Conservation (phyloP, 2,329 filamentous ascomycete species). For the Fusarium sp. region DNA sequence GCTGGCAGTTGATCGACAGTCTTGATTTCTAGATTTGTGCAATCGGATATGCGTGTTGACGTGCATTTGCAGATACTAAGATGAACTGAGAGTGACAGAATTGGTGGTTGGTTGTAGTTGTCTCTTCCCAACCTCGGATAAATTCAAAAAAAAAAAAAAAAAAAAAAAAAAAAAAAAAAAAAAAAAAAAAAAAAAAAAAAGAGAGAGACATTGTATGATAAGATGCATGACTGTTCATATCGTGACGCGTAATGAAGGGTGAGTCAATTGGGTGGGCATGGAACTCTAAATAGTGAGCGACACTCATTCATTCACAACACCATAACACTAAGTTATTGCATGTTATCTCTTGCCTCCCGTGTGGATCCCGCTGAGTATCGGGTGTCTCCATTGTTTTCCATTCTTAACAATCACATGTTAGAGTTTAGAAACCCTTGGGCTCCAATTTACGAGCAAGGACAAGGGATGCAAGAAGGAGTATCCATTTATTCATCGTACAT, state of each 20-base stretch:
- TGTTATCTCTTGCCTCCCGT: constrained; percentile 4
- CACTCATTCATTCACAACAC: constrained; percentile 4
- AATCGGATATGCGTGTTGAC: constrained; percentile 31
- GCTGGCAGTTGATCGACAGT: constrained; percentile 41
- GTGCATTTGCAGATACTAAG: constrained; percentile 30
- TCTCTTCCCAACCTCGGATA: neutral
- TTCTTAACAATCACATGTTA: constrained; percentile 37
- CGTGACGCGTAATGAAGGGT: constrained; percentile 32
- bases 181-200: too few relatives aligned
- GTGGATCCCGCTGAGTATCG: constrained; percentile 2
- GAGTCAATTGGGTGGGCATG: constrained; percentile 5
- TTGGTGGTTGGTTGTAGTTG: neutral
- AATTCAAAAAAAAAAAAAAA: neutral
- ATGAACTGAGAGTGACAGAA: neutral
- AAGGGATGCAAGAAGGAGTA: constrained; percentile 1
- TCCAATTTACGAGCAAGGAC: constrained; percentile 12
- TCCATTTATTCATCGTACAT: constrained; percentile 3
- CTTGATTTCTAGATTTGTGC: constrained; percentile 20
- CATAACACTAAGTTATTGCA: constrained; percentile 1
- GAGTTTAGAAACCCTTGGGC: constrained; percentile 28
- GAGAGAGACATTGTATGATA: neutral
- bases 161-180: too few relatives aligned
- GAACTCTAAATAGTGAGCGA: neutral
- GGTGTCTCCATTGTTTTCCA: constrained; percentile 11
- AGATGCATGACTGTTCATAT: constrained; percentile 15